phyloP scores from a whole-genome alignment of 352 stramenopile species.

The Elongisporangium anandrum region DNA sequence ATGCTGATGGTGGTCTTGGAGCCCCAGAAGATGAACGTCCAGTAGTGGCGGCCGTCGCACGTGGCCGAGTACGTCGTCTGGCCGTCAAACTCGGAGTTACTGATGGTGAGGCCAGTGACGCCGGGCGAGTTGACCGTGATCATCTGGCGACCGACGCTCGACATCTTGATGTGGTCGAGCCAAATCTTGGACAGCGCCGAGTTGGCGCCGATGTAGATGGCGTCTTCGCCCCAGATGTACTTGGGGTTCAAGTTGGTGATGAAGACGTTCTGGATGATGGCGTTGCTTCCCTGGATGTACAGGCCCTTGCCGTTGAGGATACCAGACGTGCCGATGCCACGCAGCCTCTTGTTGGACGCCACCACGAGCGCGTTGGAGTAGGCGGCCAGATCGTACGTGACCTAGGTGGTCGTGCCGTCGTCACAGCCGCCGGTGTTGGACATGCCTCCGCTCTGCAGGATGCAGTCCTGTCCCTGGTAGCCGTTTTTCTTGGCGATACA shows the following conservation, averaged over 20 bases:
- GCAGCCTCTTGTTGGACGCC: conserved; percentile 38
- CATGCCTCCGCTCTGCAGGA: too few relatives aligned
- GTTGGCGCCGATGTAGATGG: conserved; percentile 17
- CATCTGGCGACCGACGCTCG: conserved; percentile 17
- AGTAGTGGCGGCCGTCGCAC: too few relatives aligned
- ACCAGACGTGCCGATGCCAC: conserved; percentile 26
- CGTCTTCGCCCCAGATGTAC: conserved; percentile 27
- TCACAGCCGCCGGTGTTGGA: conserved; percentile 32
- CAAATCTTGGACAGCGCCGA: conserved; percentile 14
- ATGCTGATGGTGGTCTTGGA: conserved; percentile 45
- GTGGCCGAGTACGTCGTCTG: conserved; percentile 25
- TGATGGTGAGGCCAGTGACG: conserved; percentile 27
- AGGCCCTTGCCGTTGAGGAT: too few relatives aligned
- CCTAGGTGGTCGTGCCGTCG: conserved; percentile 12
- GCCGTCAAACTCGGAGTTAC: conserved; percentile 47
- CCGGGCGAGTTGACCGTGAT: too few relatives aligned
- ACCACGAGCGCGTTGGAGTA: conserved; percentile 19
- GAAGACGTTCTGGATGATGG: conserved; percentile 58
- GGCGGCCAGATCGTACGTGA: conserved; percentile 41
- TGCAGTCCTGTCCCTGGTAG: conserved; percentile 32
- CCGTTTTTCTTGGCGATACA: conserved; percentile 36
- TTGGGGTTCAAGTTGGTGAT: conserved; percentile 57
- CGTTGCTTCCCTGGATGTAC: conserved; percentile 34
- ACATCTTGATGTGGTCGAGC: conserved; percentile 30
- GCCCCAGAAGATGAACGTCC: too few relatives aligned